Evolutionary conservation across 257 asterid species (phyloP).

Genomic region (Ehretia macrophylla): DNA sequence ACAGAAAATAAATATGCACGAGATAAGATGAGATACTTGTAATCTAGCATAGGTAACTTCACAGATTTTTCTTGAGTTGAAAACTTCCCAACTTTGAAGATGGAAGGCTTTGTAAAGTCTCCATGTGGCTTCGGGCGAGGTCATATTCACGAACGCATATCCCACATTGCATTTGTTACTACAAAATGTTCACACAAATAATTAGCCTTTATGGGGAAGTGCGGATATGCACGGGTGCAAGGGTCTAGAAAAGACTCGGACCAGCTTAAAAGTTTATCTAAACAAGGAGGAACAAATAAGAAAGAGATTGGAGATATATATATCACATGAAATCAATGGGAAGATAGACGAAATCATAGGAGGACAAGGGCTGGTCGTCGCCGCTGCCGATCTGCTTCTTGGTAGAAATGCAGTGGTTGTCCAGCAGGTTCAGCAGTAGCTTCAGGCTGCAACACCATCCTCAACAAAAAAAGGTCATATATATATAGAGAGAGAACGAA

Average conservation of each 20-base stretch:
- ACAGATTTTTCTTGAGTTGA: constrained; percentile 88
- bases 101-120: constrained; percentile 91
- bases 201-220: no score
- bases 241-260: no score
- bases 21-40: constrained; percentile 39
- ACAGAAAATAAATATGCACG: no score
- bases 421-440: constrained; percentile 92
- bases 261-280: background rate
- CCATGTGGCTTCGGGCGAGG: constrained; percentile 84
- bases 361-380: constrained; percentile 74
- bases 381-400: constrained; percentile 78
- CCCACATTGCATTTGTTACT: constrained; percentile 96
- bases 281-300: background rate
- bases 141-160: constrained; percentile 97
- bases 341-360: constrained; percentile 91
- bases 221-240: no score
- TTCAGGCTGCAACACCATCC: constrained; percentile 61
- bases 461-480: background rate
- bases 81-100: constrained; percentile 90
- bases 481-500: no score
- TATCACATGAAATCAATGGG: constrained; percentile 88
- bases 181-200: constrained; percentile 4
- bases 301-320: background rate
- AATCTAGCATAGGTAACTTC: constrained; percentile 91
- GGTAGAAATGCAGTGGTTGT: constrained; percentile 94